These are phyloP conservation scores for Periglandula ipomoeae DNA, from an alignment of 2,329 filamentous ascomycete species.

Conservation along the genomic window DNA sequence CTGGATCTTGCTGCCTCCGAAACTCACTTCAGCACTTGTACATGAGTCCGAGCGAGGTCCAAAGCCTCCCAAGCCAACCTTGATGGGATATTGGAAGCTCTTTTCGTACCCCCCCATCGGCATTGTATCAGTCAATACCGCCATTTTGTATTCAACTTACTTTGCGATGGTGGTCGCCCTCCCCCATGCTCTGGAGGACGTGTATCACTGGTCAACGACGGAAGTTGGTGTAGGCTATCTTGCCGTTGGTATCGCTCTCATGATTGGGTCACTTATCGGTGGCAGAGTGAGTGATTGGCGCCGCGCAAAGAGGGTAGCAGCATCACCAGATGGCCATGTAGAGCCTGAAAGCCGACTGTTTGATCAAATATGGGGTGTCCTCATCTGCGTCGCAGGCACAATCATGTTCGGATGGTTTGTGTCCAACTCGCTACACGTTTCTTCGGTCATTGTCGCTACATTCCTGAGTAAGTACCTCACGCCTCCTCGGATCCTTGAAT, in stretches of 20 bases:
- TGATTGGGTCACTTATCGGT: constrained; percentile 25
- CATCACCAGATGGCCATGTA: constrained; percentile 11
- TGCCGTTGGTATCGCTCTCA: constrained; percentile 15
- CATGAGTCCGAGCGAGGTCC: constrained; percentile 17
- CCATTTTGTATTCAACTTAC: constrained; percentile 23
- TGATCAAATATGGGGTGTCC: constrained; percentile 30
- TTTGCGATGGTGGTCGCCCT: constrained; percentile 22
- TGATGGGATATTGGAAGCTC: constrained; percentile 18
- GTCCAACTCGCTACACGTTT: constrained; percentile 17
- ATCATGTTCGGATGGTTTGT: constrained; percentile 33
- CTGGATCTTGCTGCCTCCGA: constrained; percentile 15
- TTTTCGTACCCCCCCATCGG: constrained; percentile 24
- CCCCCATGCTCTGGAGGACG: constrained; percentile 18
- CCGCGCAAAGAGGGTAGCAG: constrained; percentile 14
- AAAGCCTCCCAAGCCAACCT: constrained; percentile 19
- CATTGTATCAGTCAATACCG: constrained; percentile 23
- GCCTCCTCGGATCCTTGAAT: no score
- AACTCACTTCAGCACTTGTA: constrained; percentile 15
- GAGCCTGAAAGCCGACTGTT: constrained; percentile 29
- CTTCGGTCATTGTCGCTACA: constrained; percentile 19
- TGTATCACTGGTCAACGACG: constrained; percentile 25
- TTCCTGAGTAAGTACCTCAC: constrained; percentile 18
- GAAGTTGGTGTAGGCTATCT: constrained; percentile 27
- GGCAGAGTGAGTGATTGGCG: constrained; percentile 29
- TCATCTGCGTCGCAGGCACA: constrained; percentile 26